Percentiles rank a stretch among this genome's conserved stretches.
Evolutionary conservation across 306 rosid genomes (phyloP).

Genomic region (Cicer cuneatum): DNA sequence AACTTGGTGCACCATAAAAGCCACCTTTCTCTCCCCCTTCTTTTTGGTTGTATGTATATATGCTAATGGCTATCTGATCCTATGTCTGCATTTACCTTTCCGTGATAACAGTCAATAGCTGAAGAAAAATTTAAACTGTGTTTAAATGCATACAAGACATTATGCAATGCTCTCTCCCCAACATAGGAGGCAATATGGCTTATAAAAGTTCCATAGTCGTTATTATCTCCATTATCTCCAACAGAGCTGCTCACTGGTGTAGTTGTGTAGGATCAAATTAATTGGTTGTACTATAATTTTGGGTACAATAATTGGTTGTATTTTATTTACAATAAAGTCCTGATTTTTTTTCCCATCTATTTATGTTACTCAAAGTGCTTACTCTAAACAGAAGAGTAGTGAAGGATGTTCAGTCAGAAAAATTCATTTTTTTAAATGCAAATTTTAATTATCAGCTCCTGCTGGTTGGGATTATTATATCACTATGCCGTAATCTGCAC

Average conservation of each 20-base stretch:
- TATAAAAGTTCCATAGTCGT: constrained; percentile 16
- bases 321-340: constrained; percentile 25
- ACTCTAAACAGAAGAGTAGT: constrained; percentile 10
- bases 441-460: neutral
- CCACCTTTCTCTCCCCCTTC: neutral
- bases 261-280: constrained; percentile 26
- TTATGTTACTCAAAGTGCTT: neutral
- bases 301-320: neutral
- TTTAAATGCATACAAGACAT: constrained; percentile 77
- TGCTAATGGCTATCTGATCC: constrained; percentile 9
- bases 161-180: constrained; percentile 68
- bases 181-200: constrained; percentile 45
- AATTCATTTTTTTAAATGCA: neutral
- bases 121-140: constrained; percentile 84
- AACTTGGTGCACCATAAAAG: neutral
- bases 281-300: neutral
- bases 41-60: neutral
- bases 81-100: constrained; percentile 1
- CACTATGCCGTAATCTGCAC: neutral
- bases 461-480: neutral
- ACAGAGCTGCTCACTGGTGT: constrained; percentile 35
- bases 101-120: constrained; percentile 64
- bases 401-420: constrained; percentile 15
- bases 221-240: neutral
- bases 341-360: neutral